Base-by-base conservation (phyloP, 257 asterid genomes). In the Lavandula angustifolia region DNA sequence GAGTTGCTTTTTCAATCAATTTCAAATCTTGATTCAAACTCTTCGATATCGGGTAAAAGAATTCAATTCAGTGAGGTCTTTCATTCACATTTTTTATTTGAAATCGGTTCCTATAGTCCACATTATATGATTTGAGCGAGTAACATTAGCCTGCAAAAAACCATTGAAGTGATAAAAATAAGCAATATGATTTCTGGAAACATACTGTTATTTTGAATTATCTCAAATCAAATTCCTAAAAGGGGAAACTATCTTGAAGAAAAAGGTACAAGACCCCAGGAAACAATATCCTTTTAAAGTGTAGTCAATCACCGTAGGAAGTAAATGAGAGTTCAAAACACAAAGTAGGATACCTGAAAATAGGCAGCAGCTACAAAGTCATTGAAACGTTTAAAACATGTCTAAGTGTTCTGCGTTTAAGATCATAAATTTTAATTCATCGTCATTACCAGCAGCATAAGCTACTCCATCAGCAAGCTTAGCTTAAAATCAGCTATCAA, bases 51-150 rank as follows among this genome's bases (percentile, higher is more conserved):
- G n/a, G n/a, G n/a, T n/a, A n/a, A n/a, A n/a, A n/a, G n/a, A n/a
- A n/a, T n/a, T n/a, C n/a, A n/a, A n/a, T n/a, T n/a, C n/a, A n/a
- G n/a, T n/a, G n/a, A n/a, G n/a, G n/a, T n/a, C n/a, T n/a, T n/a
- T n/a, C n/a, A n/a, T n/a, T n/a, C n/a, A n/a, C n/a, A n/a, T n/a
- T n/a, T n/a, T n/a, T n/a, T 94, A 94, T 82, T 86, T 84, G 81
- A 94, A 94, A 82, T 94, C 99, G 5, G 97, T 91, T 70, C 99
- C 99, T 98, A 94, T 94, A 57, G 99, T 94, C 94, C 94, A 94
- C 98, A 94, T 94, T 57, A 94, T 56, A 82, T 94, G 99, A 78
- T 94, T 90, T 54, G 97, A 73, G 50, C 96, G 92, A 65, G 99
- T 90, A 60, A 90, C 87, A 58, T 90, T 90, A 63, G 96, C 98